Base-by-base conservation (phyloP, 2,329 filamentous ascomycete genomes). In the Zopfia rhizophila region DNA sequence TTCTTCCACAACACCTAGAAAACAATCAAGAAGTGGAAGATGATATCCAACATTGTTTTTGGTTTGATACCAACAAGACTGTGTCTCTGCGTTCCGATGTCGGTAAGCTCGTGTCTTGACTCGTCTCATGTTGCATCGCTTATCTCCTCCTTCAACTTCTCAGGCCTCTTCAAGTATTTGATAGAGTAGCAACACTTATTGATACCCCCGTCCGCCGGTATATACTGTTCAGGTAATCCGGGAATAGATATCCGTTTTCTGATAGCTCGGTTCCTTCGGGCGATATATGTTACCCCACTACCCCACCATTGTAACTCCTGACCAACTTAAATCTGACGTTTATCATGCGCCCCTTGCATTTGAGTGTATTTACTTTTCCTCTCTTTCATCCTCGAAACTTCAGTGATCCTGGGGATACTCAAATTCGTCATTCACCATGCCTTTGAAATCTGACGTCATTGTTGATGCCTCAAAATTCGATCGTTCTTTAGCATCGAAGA, bases 401-500 rank as follows among this genome's bases (percentile, higher is more conserved):
- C 11, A 12, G 22, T 17, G 3, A 23, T 5, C 21, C 23, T 35
- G 17, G 13, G 16, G 10, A 36, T 7, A 5, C 18, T 36, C 16
- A 37, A 23, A 13, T 16, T 14, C 13, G 3, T 11, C 13, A 17
- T n/a, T 25, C 36, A 55, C 13, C 16, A 69, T 70, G 67, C 49
- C 62, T 7, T 39, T 69, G 4, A 50, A 56, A 28, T 71, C 68
- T 7, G 77, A 80, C 41, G 50, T 80, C 42, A 64, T 44, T 14
- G 51, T 80, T 38, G 62, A 77, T 51, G 61, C 61, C 12, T 62
- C 67, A 13, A 78, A 76, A 45, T 80, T 82, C 53, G 64, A 73
- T 43, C 72, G 71, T 16, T 60, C 63, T 6, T 61, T 68, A 3
- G 68, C 74, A 16, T 64, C 72, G 22, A 58, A 75, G 28, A 61